Percentiles rank a stretch among this genome's conserved stretches.
Evolutionary conservation across 2,329 filamentous ascomycete genomes (phyloP).

Genomic region (Apiospora sp.): DNA sequence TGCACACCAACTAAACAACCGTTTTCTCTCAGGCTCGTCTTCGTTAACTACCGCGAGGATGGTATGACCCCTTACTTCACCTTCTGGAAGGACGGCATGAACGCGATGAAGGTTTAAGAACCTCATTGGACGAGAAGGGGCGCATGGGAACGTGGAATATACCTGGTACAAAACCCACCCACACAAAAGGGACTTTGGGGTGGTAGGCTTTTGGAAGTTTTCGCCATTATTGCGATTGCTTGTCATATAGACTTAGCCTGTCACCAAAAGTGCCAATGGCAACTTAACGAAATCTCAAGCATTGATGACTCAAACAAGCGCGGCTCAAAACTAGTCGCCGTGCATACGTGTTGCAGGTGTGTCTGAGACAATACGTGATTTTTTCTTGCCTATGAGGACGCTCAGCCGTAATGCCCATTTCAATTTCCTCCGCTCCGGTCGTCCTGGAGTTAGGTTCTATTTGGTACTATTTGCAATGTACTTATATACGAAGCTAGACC

Average conservation of each 20-base stretch:
- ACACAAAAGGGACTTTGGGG: slow-evolving; percentile 14
- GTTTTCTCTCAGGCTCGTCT: slow-evolving; percentile 72
- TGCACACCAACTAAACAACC: slow-evolving; percentile 26
- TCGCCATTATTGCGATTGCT: slow-evolving; percentile 22
- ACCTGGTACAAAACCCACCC: slow-evolving; percentile 1
- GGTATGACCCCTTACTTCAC: slow-evolving; percentile 88
- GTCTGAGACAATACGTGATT: not conserved
- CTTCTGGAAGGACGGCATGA: slow-evolving; percentile 94
- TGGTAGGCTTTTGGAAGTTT: not conserved
- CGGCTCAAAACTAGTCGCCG: not conserved
- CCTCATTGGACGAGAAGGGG: not conserved
- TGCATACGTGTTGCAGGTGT: not conserved
- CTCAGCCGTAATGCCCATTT: too few species aligned
- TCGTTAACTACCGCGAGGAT: slow-evolving; percentile 98
- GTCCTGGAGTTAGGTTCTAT: not conserved
- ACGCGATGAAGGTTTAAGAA: slow-evolving; percentile 86
- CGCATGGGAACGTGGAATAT: slow-evolving; percentile 15
- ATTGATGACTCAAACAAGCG: slow-evolving; percentile 13
- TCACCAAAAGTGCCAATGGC: slow-evolving; percentile 18
- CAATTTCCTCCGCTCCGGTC: not conserved
- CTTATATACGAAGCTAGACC: not conserved
- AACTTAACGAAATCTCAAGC: slow-evolving; percentile 21
- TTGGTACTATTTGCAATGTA: not conserved
- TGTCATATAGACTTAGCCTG: slow-evolving; percentile 27
- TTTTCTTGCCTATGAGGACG: not conserved